Conservation (phyloP, 1,284 basidiomycete genomes). For the Ceratobasidium sp. region DNA sequence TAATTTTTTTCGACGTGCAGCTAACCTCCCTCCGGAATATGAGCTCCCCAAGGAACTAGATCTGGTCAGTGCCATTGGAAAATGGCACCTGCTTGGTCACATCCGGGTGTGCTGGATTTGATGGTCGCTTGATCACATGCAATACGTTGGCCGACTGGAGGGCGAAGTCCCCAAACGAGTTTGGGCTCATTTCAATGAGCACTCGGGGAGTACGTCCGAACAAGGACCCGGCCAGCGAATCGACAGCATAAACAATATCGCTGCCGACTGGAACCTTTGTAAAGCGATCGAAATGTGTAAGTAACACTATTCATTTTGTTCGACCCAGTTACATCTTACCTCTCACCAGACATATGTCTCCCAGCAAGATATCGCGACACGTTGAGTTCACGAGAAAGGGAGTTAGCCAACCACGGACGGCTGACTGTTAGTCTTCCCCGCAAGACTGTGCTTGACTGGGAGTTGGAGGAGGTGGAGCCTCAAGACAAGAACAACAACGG, state of each 20-base stretch:
- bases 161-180: conserved; percentile 1
- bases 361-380: no score
- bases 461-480: no score
- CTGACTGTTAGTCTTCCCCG: no score
- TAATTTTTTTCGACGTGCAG: neutral
- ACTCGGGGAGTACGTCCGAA: neutral
- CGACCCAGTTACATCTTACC: no score
- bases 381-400: no score
- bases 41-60: neutral
- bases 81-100: conserved; percentile 33
- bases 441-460: no score
- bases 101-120: neutral
- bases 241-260: conserved; percentile 4
- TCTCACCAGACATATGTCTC: no score
- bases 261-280: neutral
- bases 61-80: conserved; percentile 10
- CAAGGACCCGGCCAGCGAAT: neutral
- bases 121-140: neutral
- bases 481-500: no score
- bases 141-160: conserved; percentile 16
- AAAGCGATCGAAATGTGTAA: conserved; percentile 2
- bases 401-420: no score
- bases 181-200: conserved; percentile 3
- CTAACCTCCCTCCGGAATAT: neutral
- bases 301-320: neutral